Conservation (phyloP, 176 grass and related monocot species). For the Melocanna baccifera region DNA sequence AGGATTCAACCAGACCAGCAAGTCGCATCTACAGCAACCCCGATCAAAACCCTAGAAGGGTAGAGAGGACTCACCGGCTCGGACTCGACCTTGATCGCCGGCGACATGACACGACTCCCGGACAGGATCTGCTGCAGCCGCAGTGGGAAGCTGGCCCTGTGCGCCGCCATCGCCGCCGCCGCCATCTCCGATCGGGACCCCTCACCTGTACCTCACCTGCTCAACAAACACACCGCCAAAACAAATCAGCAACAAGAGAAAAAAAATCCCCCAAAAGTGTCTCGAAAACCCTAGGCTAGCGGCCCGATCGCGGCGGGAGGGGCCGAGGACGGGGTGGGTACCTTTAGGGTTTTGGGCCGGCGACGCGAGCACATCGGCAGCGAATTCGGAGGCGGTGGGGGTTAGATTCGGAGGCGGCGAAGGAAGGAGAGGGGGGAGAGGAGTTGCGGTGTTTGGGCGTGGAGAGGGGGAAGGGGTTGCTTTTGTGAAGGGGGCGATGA, state of each 20-base stretch:
- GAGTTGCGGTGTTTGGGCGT: conserved; percentile 26
- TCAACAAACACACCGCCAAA: conserved; percentile 12
- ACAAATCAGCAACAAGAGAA: conserved; percentile 5
- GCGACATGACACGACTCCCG: conserved; percentile 61
- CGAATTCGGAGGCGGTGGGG: not conserved
- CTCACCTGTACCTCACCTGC: conserved; percentile 51
- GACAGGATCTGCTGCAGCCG: conserved; percentile 93
- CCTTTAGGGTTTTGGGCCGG: conserved; percentile 43
- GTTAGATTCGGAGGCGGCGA: conserved; percentile 13
- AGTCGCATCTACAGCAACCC: not conserved
- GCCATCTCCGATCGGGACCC: conserved; percentile 39
- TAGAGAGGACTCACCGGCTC: conserved; percentile 60
- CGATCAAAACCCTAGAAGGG: conserved; percentile 31
- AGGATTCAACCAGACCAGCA: not conserved
- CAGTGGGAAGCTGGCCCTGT: conserved; percentile 80
- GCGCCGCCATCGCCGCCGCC: conserved; percentile 65
- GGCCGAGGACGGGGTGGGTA: not conserved
- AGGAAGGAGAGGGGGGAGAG: not conserved
- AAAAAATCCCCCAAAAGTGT: conserved; percentile 6
- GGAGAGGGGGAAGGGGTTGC: conserved; percentile 9
- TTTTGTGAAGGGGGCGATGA: conserved; percentile 17
- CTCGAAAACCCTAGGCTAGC: conserved; percentile 42
- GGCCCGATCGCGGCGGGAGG: conserved; percentile 34
- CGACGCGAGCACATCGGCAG: conserved; percentile 54
- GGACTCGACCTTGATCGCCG: conserved; percentile 81